These are phyloP conservation scores for Neonectria neomacrospora DNA, from an alignment of 2,329 filamentous ascomycete genomes.

Conservation along the genomic window DNA sequence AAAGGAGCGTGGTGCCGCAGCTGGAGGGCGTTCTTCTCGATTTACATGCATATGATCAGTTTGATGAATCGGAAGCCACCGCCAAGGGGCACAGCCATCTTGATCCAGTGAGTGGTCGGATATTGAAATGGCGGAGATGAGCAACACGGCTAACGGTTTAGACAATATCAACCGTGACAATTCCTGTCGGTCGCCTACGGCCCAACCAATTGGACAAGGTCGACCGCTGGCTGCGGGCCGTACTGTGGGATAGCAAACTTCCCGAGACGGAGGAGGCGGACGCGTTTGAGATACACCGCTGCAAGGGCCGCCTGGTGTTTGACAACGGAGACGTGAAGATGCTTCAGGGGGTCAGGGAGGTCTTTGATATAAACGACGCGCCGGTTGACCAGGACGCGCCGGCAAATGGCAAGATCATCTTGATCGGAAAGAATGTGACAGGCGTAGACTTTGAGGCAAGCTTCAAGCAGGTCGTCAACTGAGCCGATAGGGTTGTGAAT, in stretches of 20 bases:
- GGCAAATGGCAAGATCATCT: slow-evolving; percentile 66
- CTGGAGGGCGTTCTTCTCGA: slow-evolving; percentile 90
- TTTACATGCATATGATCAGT: slow-evolving; percentile 90
- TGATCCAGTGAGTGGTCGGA: slow-evolving; percentile 73
- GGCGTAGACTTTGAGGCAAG: slow-evolving; percentile 64
- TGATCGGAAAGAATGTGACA: slow-evolving; percentile 69
- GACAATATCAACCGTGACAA: slow-evolving; percentile 85
- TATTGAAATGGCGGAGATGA: not conserved
- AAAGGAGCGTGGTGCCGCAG: slow-evolving; percentile 80
- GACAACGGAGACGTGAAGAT: slow-evolving; percentile 75
- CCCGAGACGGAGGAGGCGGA: slow-evolving; percentile 55
- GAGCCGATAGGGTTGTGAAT: slow-evolving; percentile 9
- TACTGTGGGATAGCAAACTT: slow-evolving; percentile 83
- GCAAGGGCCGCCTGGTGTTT: slow-evolving; percentile 82
- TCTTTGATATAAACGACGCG: slow-evolving; percentile 89
- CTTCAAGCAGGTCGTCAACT: slow-evolving; percentile 46
- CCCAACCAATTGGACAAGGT: slow-evolving; percentile 69
- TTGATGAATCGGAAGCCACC: slow-evolving; percentile 76
- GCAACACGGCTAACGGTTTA: slow-evolving; percentile 49
- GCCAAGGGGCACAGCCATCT: slow-evolving; percentile 89
- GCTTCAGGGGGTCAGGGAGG: slow-evolving; percentile 89
- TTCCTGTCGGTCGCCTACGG: slow-evolving; percentile 72
- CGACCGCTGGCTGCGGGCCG: slow-evolving; percentile 82
- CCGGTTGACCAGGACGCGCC: slow-evolving; percentile 48
- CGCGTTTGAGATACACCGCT: slow-evolving; percentile 83